phyloP scores from a whole-genome alignment of 805 yeast species.

The Pichia eremophila region DNA sequence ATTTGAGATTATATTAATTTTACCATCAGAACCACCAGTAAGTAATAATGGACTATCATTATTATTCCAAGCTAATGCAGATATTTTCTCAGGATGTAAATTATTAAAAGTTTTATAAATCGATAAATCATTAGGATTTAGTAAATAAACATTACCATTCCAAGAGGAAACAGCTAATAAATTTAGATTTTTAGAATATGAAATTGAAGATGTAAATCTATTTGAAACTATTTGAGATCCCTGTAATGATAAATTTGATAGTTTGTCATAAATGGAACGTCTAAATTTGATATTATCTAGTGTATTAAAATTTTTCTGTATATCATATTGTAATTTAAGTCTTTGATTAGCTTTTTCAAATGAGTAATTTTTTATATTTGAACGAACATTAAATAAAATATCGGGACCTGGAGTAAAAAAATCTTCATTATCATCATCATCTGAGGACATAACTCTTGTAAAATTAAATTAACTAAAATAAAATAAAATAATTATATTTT shows the following conservation, averaged over 20 bases:
- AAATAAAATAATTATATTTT: too few species aligned
- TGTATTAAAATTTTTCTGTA: slow-evolving; percentile 24
- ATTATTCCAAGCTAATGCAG: slow-evolving; percentile 57
- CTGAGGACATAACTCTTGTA: too few species aligned
- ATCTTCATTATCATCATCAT: slow-evolving; percentile 53
- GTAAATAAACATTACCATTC: slow-evolving; percentile 60
- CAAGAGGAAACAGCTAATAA: slow-evolving; percentile 66
- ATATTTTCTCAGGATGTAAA: slow-evolving; percentile 49
- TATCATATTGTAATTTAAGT: slow-evolving; percentile 25
- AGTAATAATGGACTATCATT: slow-evolving; percentile 16
- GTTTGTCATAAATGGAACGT: slow-evolving; percentile 10
- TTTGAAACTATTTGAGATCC: slow-evolving; percentile 68
- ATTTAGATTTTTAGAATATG: slow-evolving; percentile 32
- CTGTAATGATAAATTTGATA: slow-evolving; percentile 31
- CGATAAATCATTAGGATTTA: slow-evolving; percentile 28
- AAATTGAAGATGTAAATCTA: slow-evolving; percentile 57
- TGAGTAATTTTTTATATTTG: slow-evolving; percentile 42
- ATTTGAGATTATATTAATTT: slow-evolving; percentile 18
- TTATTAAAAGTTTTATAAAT: slow-evolving; percentile 22
- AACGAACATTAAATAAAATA: slow-evolving; percentile 44
- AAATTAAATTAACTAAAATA: too few species aligned
- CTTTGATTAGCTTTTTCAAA: slow-evolving; percentile 36
- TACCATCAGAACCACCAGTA: slow-evolving; percentile 40
- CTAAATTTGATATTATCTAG: slow-evolving; percentile 10
- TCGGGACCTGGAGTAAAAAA: slow-evolving; percentile 74